A percentile compares a stretch with the other conserved stretches of the same genome.
These are phyloP conservation scores for Pseudisothecium myosuroides DNA, from an alignment of 225 moss, liverwort and hornwort species.

Conservation along the genomic window DNA sequence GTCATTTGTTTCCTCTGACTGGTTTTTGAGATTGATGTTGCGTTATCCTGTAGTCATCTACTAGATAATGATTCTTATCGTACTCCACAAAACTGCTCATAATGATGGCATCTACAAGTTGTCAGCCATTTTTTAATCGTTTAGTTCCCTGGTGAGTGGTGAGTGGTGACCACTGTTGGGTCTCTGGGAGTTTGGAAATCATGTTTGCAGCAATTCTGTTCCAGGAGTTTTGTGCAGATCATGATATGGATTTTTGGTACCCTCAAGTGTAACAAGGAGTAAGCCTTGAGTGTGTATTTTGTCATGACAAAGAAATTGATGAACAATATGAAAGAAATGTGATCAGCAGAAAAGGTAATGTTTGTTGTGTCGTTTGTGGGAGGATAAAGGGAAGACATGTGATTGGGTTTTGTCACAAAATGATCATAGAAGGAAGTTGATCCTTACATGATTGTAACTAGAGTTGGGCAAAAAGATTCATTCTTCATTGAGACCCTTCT, in stretches of 20 bases:
- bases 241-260: not conserved
- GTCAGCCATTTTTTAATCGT: not conserved
- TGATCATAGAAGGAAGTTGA: not conserved
- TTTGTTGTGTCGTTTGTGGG: not conserved
- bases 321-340: not conserved
- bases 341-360: not conserved
- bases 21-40: not conserved
- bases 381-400: not conserved
- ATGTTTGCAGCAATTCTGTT: not conserved
- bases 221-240: not conserved
- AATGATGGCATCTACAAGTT: not conserved
- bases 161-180: too few relatives aligned
- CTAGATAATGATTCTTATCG: not conserved
- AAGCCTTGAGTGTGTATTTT: too few relatives aligned
- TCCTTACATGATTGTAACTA: not conserved
- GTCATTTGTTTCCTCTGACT: not conserved
- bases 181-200: not conserved
- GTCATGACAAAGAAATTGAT: too few relatives aligned
- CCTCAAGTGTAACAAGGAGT: not conserved
- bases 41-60: not conserved
- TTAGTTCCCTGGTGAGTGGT: too few relatives aligned
- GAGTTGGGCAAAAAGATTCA: not conserved
- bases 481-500: not conserved
- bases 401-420: not conserved
- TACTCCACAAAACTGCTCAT: not conserved